phyloP scores from a whole-genome alignment of 768 basidiomycete species.

The Tricholoma bakamatsutake region DNA sequence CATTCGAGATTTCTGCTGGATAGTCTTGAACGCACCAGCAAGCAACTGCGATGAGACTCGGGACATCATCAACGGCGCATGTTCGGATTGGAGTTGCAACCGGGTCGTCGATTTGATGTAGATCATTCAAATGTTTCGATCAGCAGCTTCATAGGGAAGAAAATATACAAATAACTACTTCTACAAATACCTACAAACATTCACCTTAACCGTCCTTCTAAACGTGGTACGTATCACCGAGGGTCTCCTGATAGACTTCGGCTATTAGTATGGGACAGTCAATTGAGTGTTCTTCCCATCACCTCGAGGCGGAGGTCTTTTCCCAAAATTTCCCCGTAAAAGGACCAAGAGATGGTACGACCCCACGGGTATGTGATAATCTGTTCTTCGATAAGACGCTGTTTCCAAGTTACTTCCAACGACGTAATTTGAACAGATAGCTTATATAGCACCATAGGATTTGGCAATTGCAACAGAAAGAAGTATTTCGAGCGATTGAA shows the following conservation, averaged over 20 bases:
- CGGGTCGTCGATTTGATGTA: background rate
- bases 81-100: too few relatives aligned
- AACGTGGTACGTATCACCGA: background rate
- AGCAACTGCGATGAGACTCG: too few relatives aligned
- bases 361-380: background rate
- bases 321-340: too few relatives aligned
- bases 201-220: background rate
- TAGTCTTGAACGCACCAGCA: too few relatives aligned
- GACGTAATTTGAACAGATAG: too few relatives aligned
- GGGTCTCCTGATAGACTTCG: background rate
- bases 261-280: background rate
- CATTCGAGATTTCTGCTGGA: too few relatives aligned
- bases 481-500: background rate
- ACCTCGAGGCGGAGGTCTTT: background rate
- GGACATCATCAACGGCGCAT: too few relatives aligned
- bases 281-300: background rate
- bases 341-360: background rate
- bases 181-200: background rate
- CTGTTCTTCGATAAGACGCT: background rate
- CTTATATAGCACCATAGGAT: background rate
- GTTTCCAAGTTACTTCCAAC: background rate
- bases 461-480: background rate
- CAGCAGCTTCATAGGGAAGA: background rate
- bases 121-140: background rate
- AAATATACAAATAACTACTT: background rate